Evolutionary conservation across 805 yeast species (phyloP), one percentile per base, ranked within the genome.

Genomic region (Kluyveromyces wickerhamii): DNA sequence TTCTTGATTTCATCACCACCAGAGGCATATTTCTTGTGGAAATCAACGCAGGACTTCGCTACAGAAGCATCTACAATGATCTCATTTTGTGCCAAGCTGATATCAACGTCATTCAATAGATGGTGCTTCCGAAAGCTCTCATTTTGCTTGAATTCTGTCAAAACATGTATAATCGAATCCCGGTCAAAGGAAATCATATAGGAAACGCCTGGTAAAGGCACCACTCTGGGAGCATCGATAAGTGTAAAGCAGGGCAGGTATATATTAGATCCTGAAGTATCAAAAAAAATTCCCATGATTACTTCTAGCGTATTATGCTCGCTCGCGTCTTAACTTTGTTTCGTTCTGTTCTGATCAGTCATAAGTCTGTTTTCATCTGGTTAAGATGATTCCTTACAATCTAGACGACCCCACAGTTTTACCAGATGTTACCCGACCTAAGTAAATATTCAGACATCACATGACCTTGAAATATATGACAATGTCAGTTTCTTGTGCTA

Each of bases 181-280:
- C 67, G 59, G 12, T 67, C 53, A 35, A 75, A 69, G 2, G 72
- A 61, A n/a, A 77, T 72, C 37, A 72, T 69, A 54, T 77, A 78
- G 16, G 75, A 62, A 26, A 77, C 69, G 0, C 83, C 83, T 1
- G 86, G 84, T 7, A 77, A 47, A 20, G 76, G 63, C 10, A 78
- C 73, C 34, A 66, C 48, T 1, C 48, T 30, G 1, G 60, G 49
- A 10, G 46, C 37, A 16, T 35, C 37, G 12, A 36, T 26, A 17
- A 48, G 37, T 6, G 39, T 34, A 22, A 45, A 36, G 29, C 49
- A 44, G 13, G 48, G 48, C 16, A 44, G 38, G 26, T 17, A 19
- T 17, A 27, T 10, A 10, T 6, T 21, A 4, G 26, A 21, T 4
- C 25, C 25, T 9, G 25, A 8, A n/a, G 25, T 13, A 11, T 30